phyloP scores from a whole-genome alignment of 2,329 filamentous ascomycete species.

The Sporothrix humicola region DNA sequence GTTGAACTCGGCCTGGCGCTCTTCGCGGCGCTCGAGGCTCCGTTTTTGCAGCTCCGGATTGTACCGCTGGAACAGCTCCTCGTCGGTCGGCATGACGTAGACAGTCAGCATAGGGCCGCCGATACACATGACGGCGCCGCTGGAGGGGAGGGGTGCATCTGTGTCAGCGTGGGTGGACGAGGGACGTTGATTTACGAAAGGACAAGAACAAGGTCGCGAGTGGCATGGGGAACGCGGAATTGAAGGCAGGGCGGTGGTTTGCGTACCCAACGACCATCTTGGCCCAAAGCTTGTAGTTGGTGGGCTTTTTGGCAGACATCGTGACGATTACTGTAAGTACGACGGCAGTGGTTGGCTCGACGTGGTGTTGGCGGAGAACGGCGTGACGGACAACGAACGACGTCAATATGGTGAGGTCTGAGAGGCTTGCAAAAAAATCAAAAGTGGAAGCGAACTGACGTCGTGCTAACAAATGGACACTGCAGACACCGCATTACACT shows the following conservation, averaged over 20 bases:
- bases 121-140: constrained; percentile 72
- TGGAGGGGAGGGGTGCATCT: constrained; percentile 47
- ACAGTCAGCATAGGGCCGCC: constrained; percentile 85
- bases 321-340: background rate
- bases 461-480: constrained; percentile 1
- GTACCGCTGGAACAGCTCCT: constrained; percentile 90
- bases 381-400: background rate
- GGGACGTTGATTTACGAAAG: background rate
- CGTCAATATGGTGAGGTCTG: background rate
- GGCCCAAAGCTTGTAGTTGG: constrained; percentile 63
- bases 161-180: constrained; percentile 1
- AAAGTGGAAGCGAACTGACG: constrained; percentile 1
- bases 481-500: constrained; percentile 17
- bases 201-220: too few relatives aligned
- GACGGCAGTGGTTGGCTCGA: constrained; percentile 1
- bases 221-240: background rate
- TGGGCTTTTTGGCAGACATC: constrained; percentile 46
- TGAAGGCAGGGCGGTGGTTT: constrained; percentile 31
- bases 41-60: constrained; percentile 93
- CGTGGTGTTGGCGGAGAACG: background rate
- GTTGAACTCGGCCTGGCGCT: constrained; percentile 84
- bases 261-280: constrained; percentile 76
- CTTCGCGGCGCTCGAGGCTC: constrained; percentile 77
- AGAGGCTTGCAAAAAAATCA: constrained; percentile 25
- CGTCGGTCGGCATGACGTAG: constrained; percentile 82